Base-by-base conservation (phyloP, 805 yeast genomes). In the Saturnispora silvae region DNA sequence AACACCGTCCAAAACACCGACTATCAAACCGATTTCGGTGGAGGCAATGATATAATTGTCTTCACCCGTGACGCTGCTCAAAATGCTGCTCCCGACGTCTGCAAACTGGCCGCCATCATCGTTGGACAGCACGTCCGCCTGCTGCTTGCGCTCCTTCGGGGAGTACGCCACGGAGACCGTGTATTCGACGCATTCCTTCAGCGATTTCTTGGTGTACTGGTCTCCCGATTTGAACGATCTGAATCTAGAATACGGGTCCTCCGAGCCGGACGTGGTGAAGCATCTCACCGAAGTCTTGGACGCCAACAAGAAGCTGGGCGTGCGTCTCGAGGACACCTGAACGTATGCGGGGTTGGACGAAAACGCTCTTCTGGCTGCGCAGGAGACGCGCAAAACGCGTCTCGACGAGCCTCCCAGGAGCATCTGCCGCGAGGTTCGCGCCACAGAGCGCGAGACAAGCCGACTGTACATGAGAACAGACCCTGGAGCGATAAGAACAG, bases 1-100 rank as follows among this genome's bases (percentile, higher is more conserved):
- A 4, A 92, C 97, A 11, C 98, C 98, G 60, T 89, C 98, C 5
- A 96, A 81, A 3, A 82, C 92, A 17, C 89, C 94, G n/a, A 77
- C 67, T 4, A 80, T 72, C 0, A 78, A 44, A 20, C 57, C 59
- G 3, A 68, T 65, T 34, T 61, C 60, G 20, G 60, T 60, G 17
- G 57, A 57, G 7, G 73, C 65, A 20, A 77, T 63, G 40, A 81
- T 74, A 48, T 67, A 75, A 51, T 78, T 81, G 51, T 82, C 94
- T 51, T 82, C 94, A 4, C 94, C 94, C 2, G 84, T 68, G 4
- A 7, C 5, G 7, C n/a, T 15, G 6, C 7, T 25, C n/a, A 11
- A 13, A 7, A 8, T 7, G 11, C 11, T 23, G 11, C 8, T 8
- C 15, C n/a, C 15, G 10, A 15, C 15, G 10, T 22, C 24, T 11